Evolutionary conservation across 768 basidiomycete genomes (phyloP).

Genomic region (Paxillus rubicundulus): DNA sequence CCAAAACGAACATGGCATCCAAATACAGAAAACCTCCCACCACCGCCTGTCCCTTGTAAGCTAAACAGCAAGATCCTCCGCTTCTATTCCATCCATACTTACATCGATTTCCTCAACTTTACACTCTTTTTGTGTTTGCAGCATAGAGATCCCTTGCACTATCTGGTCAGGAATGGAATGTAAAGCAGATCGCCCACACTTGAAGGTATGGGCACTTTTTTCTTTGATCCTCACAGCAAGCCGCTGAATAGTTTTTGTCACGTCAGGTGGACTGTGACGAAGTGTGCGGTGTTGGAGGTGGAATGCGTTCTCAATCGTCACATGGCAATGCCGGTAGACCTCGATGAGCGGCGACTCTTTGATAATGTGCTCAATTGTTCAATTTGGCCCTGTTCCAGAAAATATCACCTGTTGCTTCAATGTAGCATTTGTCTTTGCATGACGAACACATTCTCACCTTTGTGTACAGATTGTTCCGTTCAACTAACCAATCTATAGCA

Average conservation of each 20-base stretch:
- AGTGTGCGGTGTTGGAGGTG: constrained; percentile 24
- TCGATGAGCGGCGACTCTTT: constrained; percentile 16
- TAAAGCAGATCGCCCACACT: neutral
- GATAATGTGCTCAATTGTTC: constrained; percentile 10
- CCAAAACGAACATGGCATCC: neutral
- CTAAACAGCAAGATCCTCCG: neutral
- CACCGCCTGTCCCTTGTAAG: neutral
- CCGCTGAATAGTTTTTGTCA: constrained; percentile 24
- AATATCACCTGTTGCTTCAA: neutral
- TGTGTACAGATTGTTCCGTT: no score
- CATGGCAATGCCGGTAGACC: constrained; percentile 7
- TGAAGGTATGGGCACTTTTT: no score
- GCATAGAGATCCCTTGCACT: neutral
- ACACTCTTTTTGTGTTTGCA: neutral
- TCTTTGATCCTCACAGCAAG: neutral
- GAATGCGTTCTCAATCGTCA: constrained; percentile 18
- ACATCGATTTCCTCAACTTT: neutral
- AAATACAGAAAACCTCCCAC: neutral
- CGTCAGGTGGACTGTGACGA: constrained; percentile 27
- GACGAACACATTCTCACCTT: no score
- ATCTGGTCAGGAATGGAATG: neutral
- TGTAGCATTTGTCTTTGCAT: no score
- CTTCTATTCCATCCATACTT: neutral
- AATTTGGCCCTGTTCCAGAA: neutral
- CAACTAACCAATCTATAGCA: no score